These are phyloP conservation scores for Kuraishia borneana DNA, from an alignment of 805 yeast species.

Conservation along the genomic window DNA sequence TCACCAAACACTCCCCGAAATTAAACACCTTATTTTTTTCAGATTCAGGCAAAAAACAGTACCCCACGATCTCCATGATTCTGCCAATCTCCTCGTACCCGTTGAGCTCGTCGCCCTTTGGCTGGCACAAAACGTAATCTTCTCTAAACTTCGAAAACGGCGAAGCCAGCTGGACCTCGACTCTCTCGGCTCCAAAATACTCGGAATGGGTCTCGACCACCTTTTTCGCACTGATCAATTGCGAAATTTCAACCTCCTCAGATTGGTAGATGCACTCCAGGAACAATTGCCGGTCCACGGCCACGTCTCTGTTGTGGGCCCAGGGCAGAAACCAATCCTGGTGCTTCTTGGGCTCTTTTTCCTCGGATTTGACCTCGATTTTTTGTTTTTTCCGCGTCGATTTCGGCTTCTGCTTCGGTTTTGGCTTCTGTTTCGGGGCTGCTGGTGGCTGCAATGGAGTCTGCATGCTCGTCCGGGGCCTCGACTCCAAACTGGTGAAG, in stretches of 20 bases:
- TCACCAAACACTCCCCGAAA: conserved; percentile 24
- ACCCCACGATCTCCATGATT: conserved; percentile 30
- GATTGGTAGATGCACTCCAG: conserved; percentile 11
- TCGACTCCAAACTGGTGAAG: conserved; percentile 1
- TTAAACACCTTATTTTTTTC: conserved; percentile 21
- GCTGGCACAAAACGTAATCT: conserved; percentile 32
- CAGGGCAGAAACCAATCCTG: conserved; percentile 4
- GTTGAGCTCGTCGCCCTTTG: conserved; percentile 43
- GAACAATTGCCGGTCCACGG: conserved; percentile 5
- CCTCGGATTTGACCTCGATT: too few species aligned
- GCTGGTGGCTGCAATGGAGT: too few species aligned
- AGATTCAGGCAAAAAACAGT: conserved; percentile 26
- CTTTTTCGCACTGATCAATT: conserved; percentile 7
- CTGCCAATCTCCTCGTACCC: conserved; percentile 54
- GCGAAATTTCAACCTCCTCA: conserved; percentile 3
- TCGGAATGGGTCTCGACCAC: conserved; percentile 13
- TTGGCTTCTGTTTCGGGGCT: background rate
- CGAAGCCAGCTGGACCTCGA: conserved; percentile 16
- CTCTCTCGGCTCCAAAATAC: conserved; percentile 15
- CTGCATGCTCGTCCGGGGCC: conserved; percentile 3
- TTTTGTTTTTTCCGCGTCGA: too few species aligned
- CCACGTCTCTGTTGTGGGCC: conserved; percentile 4
- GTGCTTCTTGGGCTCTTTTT: background rate
- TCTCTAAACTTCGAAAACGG: conserved; percentile 39
- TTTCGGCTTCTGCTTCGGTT: background rate